A percentile compares a stretch with the other conserved stretches of the same genome.
Evolutionary conservation across 2,329 filamentous ascomycete species (phyloP).

Genomic region (Penicillium sp.): DNA sequence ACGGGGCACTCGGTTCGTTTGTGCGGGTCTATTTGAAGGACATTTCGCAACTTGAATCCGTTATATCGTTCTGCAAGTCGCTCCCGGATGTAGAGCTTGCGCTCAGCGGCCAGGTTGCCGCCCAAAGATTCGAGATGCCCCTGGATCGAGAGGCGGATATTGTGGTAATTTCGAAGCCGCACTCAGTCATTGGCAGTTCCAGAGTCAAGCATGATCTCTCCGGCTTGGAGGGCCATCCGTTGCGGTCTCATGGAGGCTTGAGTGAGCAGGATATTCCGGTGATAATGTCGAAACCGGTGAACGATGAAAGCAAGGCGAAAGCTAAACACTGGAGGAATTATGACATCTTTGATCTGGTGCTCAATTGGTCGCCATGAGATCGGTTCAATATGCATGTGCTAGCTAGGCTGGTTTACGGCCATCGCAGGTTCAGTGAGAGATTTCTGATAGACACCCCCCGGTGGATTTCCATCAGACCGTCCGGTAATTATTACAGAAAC

Average conservation of each 20-base stretch:
- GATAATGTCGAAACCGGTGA: conserved; percentile 30
- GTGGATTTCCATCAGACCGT: too few species aligned
- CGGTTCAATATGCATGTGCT: too few species aligned
- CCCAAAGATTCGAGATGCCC: conserved; percentile 38
- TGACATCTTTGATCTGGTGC: conserved; percentile 39
- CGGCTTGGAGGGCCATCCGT: conserved; percentile 16
- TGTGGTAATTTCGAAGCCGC: conserved; percentile 37
- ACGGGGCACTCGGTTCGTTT: conserved; percentile 44
- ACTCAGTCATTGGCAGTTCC: conserved; percentile 39
- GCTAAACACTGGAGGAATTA: conserved; percentile 38
- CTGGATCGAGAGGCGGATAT: conserved; percentile 43
- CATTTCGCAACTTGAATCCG: conserved; percentile 22
- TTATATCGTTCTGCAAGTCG: conserved; percentile 29
- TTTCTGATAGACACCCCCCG: too few species aligned
- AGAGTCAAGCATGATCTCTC: conserved; percentile 15
- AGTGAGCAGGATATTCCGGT: conserved; percentile 42
- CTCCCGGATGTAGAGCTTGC: conserved; percentile 37
- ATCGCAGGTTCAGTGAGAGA: too few species aligned
- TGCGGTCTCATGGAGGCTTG: conserved; percentile 44
- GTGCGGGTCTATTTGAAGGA: conserved; percentile 41
- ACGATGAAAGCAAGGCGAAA: background rate
- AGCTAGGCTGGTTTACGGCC: too few species aligned
- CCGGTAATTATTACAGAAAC: too few species aligned
- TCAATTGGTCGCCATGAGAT: conserved; percentile 27
- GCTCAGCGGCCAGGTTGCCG: conserved; percentile 33